Conservation (phyloP, 1,284 basidiomycete genomes). For the Ceratobasidium sp. region DNA sequence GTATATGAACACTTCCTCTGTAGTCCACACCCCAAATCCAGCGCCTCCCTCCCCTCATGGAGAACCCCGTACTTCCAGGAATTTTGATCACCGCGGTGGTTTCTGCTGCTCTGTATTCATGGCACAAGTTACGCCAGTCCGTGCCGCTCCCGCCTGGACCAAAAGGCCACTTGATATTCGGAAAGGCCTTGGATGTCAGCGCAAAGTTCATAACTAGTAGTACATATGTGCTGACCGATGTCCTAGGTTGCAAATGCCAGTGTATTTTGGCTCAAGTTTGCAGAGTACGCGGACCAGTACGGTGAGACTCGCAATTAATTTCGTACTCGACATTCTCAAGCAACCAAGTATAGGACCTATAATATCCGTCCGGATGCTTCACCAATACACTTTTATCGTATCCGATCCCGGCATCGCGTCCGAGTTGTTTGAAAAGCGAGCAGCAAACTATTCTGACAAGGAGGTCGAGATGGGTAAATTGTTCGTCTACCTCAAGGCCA, state of each 20-base stretch:
- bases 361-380: not conserved
- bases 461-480: not conserved
- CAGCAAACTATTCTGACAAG: slow-evolving; percentile 15
- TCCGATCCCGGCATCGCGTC: not conserved
- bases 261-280: slow-evolving; percentile 4
- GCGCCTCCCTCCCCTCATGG: no score
- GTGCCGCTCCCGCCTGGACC: slow-evolving; percentile 7
- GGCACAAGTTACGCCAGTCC: slow-evolving; percentile 10
- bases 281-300: slow-evolving; percentile 13
- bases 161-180: slow-evolving; percentile 13
- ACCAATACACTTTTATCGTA: not conserved
- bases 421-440: slow-evolving; percentile 6
- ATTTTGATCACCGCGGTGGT: not conserved
- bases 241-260: not conserved
- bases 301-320: not conserved
- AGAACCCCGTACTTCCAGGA: no score
- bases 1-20: no score
- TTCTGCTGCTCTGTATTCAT: not conserved
- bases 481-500: not conserved
- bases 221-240: not conserved
- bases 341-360: not conserved
- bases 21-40: no score
- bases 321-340: not conserved
- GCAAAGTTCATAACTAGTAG: no score
- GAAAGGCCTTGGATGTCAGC: not conserved